Evolutionary conservation across 2,329 filamentous ascomycete genomes (phyloP), one percentile per base, ranked within the genome.

Genomic region (Fusarium aywerte): DNA sequence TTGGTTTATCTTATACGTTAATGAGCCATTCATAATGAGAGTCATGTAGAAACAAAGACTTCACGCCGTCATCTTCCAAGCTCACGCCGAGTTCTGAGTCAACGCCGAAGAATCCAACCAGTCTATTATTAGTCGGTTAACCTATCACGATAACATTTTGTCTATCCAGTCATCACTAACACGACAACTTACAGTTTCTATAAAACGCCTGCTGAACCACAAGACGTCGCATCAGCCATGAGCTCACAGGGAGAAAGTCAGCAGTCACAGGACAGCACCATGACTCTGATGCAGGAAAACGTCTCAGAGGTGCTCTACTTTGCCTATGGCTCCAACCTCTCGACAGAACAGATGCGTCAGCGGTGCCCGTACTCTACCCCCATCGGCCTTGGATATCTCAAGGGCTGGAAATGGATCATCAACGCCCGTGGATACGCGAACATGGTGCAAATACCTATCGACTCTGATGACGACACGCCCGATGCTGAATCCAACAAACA

Each of bases 291-390:
- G 56, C 75, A 76, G 31, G 76, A 78, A 35, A 71, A 75, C 53
- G 69, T 74, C 13, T 73, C 73, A 47, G 78, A 80, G 63, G 70
- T 79, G 49, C 76, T 87, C 66, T 91, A 91, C 80, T 91, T 92
- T 74, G 90, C 86, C 71, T 92, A 90, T 77, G 90, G 90, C 65
- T 89, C 85, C 74, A 92, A 92, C 76, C 83, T 92, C 58, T 90
- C 88, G 75, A 83, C 83, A 1, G 77, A 82, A 27, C 89, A 92
- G 76, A 92, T 92, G 90, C 70, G 70, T 5, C 68, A 75, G 43
- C 87, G 89, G 51, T 92, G 90, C 73, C 89, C 87, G 53, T 76
- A 73, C 15, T 86, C 87, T 3, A 78, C 74, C 13, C 85, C 86
- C 52, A 74, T 87, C 8, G 87, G 87, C 40, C 78, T 90, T 49